A percentile compares a stretch with the other conserved stretches of the same genome.
These are phyloP conservation scores for Hymenoscyphus scutula DNA, from an alignment of 2,329 filamentous ascomycete genomes.

Conservation along the genomic window DNA sequence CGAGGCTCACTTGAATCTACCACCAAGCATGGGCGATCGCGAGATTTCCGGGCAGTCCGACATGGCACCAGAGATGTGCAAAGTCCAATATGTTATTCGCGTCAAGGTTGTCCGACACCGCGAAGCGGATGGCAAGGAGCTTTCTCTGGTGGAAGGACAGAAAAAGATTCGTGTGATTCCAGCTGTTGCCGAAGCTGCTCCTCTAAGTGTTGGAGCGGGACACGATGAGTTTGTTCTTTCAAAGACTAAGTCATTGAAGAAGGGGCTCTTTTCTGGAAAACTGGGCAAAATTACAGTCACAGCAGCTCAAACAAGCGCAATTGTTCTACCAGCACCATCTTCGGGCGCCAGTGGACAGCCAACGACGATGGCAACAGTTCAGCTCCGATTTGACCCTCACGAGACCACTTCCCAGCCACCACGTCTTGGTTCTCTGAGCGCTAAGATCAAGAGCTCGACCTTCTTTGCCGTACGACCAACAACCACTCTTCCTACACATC, in stretches of 20 bases:
- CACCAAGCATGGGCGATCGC: constrained; percentile 34
- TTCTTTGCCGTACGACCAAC: constrained; percentile 30
- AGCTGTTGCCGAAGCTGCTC: constrained; percentile 31
- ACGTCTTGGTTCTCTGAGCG: constrained; percentile 32
- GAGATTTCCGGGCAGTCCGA: constrained; percentile 28
- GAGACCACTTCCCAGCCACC: constrained; percentile 30
- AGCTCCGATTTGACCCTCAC: constrained; percentile 35
- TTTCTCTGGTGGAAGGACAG: constrained; percentile 25
- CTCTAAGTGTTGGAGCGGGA: constrained; percentile 27
- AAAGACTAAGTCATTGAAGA: constrained; percentile 33
- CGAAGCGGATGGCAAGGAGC: constrained; percentile 26
- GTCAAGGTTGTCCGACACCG: constrained; percentile 29
- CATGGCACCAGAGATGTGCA: constrained; percentile 34
- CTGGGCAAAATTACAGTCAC: constrained; percentile 36
- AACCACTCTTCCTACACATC: constrained; percentile 23
- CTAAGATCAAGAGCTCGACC: constrained; percentile 34
- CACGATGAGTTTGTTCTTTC: constrained; percentile 30
- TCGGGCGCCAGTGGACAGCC: constrained; percentile 13
- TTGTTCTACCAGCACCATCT: constrained; percentile 32
- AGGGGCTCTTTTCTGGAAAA: constrained; percentile 37
- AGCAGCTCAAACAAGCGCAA: constrained; percentile 32
- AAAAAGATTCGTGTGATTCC: constrained; percentile 33
- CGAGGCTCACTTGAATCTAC: constrained; percentile 34
- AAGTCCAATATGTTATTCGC: constrained; percentile 32
- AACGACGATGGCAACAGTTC: constrained; percentile 33